Evolutionary conservation across 176 grass and related monocot species (phyloP), one percentile per base, ranked within the genome.

Genomic region (Alopecurus myosuroides): DNA sequence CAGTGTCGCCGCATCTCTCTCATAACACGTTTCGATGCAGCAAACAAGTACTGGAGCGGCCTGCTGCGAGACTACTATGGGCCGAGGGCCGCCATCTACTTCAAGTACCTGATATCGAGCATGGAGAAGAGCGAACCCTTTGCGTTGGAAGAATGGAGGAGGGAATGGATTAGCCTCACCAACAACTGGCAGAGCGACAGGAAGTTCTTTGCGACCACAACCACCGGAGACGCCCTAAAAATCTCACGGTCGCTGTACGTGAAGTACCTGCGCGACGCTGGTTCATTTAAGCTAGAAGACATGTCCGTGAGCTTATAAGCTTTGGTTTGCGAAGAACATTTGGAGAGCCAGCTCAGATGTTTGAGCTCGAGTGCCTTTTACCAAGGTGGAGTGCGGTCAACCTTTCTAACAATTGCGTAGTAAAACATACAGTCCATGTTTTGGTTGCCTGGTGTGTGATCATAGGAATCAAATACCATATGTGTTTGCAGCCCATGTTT

Each of bases 1-100:
- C 17, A n/a, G 4, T 49, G 69, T 22, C 61, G 8, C 11, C 60
- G 22, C 37, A 22, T 23, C 22, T 5, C 6, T 64, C 70, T 48
- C 31, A 49, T 85, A 74, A 80, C 31, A 19, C 51, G 25, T 65
- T 85, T 34, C 35, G 28, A 14, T 79, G 33, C 92, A 97, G 94
- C 89, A 82, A 97, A 97, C 82, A 97, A 94, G 72, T 97, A 97
- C 72, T 97, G 94, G 94, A 94, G 89, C 17, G 94, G 92, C 60
- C 85, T 97, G 50, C 80, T 97, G 70, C 58, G 25, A 61, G 92
- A 90, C 36, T 97, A 97, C 69, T 97, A 97, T 4, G 72, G 89
- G 31, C 92, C 92, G 37, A 89, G 94, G 8, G 92, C 94, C 18
- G 81, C 80, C 70, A 82, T 97, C 65, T 97, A 97, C 80, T 94